These are phyloP conservation scores for Davidsoniella neocaledoniae DNA, from an alignment of 2,329 filamentous ascomycete species.

Conservation along the genomic window DNA sequence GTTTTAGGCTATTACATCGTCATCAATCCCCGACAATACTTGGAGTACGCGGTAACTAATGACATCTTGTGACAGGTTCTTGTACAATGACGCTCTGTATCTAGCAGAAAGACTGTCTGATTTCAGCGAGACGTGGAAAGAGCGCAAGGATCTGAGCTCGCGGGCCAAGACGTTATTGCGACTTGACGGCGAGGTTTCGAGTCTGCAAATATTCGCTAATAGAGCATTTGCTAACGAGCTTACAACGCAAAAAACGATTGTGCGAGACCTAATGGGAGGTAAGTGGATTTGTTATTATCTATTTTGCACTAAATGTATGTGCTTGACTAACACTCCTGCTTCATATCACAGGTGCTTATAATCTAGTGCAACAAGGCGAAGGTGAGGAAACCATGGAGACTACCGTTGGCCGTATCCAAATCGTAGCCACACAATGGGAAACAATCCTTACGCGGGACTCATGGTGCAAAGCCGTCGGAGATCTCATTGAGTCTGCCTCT, in stretches of 20 bases:
- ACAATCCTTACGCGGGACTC: conserved; percentile 40
- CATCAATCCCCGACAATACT: not conserved
- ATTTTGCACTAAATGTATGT: not conserved
- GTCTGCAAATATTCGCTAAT: conserved; percentile 41
- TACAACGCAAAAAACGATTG: conserved; percentile 39
- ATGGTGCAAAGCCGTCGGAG: conserved; percentile 46
- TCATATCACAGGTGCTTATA: conserved; percentile 31
- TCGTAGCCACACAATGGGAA: conserved; percentile 39
- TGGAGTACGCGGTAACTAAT: not conserved
- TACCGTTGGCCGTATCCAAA: conserved; percentile 34
- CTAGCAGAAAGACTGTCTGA: conserved; percentile 39
- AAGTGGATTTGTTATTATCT: conserved; percentile 1
- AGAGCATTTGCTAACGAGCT: conserved; percentile 46
- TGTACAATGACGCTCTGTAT: conserved; percentile 52
- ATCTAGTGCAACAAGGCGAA: conserved; percentile 40
- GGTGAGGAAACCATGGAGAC: conserved; percentile 34
- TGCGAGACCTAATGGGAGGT: conserved; percentile 45
- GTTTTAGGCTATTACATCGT: conserved; percentile 15
- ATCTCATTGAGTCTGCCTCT: conserved; percentile 40
- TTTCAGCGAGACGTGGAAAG: conserved; percentile 34
- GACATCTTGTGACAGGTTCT: conserved; percentile 27
- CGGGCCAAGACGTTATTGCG: conserved; percentile 37
- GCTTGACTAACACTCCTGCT: not conserved
- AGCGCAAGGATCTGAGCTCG: conserved; percentile 32
- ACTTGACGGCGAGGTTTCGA: conserved; percentile 42